Base-by-base conservation (phyloP, 768 basidiomycete genomes). In the Leucocoprinus birnbaumii region DNA sequence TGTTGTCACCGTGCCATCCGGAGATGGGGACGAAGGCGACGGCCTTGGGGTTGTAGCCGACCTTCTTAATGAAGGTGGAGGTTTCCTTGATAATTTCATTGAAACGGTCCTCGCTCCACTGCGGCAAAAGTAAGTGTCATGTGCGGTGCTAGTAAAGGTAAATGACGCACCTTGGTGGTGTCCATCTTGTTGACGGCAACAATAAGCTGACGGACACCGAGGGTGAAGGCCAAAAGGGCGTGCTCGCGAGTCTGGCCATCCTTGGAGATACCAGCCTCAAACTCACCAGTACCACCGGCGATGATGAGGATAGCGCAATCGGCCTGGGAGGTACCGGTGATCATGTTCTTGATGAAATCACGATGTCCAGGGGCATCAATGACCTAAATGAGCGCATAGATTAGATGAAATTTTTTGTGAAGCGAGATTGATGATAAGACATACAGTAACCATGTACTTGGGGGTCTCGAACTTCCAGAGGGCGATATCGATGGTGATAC, bases 341-440 rank as follows among this genome's bases (percentile, higher is more conserved):
- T 99, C 95, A 95, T 97, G 92, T 97, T 99, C 82, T 99, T 99
- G 86, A 99, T 99, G 80, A 99, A 99, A 72, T 99, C 97, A 86
- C 97, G 94, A 76, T 97, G 95, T 71, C 96, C 96, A 46, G 97
- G 97, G 73, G 97, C 97, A 72, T 98, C 97, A 66, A 98, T 98
- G 79, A 99, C 94, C 93, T 91, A 58, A 25, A 55, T 56, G 59
- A 40, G 38, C 34, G 38, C 51, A 47, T 58, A 49, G 57, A 63
- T 64, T 43, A 63, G 48, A 50, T 58, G 50, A 47, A 59, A 59
- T 59, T 61, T 48, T 51, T 44, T 59, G 51, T 45, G 51, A 22
- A 57, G 54, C 53, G 42, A 60, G 49, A 34, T 41, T 22, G n/a
- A 16, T 45, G 44, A 57, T 27, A 55, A 59, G 57, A 79, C 89